These are phyloP conservation scores for Nannochloropsis gaditana DNA, from an alignment of 108 stramenopile genomes.

Conservation along the genomic window DNA sequence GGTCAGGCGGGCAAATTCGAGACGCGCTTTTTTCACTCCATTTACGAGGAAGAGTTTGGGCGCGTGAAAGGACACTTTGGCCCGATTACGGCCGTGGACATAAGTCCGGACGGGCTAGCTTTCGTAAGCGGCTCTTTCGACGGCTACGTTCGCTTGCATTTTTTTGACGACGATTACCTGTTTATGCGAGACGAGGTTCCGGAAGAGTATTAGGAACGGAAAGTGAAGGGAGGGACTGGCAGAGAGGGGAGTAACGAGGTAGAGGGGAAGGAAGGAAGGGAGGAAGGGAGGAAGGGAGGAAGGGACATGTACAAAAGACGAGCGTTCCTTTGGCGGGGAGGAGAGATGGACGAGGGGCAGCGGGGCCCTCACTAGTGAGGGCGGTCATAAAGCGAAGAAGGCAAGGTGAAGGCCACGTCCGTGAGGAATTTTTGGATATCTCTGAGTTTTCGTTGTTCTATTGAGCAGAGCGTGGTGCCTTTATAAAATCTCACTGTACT, in stretches of 20 bases:
- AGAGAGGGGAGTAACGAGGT: not conserved
- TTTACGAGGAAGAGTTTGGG: slow-evolving; percentile 95
- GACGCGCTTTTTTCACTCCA: slow-evolving; percentile 88
- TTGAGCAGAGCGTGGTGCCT: no score
- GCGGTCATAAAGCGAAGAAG: no score
- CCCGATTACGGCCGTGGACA: slow-evolving; percentile 95
- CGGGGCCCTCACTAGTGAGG: no score
- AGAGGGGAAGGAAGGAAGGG: not conserved
- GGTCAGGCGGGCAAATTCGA: slow-evolving; percentile 97
- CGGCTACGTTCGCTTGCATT: slow-evolving; percentile 86
- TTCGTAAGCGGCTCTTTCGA: slow-evolving; percentile 55
- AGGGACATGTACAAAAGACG: not conserved
- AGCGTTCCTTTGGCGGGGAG: not conserved
- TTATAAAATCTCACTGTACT: no score
- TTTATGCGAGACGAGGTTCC: slow-evolving; percentile 92
- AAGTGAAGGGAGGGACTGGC: not conserved
- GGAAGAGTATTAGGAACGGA: slow-evolving; percentile 58
- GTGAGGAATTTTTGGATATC: no score
- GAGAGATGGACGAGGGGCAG: no score
- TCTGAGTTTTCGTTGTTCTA: no score
- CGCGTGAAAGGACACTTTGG: slow-evolving; percentile 97
- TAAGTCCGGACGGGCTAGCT: slow-evolving; percentile 81
- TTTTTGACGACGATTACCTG: slow-evolving; percentile 90
- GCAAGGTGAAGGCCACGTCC: no score
- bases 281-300: not conserved